Percentiles rank a stretch among this genome's conserved stretches.
Evolutionary conservation across 495 filamentous ascomycete genomes (phyloP).

Genomic region (Sordaria brevicollis): DNA sequence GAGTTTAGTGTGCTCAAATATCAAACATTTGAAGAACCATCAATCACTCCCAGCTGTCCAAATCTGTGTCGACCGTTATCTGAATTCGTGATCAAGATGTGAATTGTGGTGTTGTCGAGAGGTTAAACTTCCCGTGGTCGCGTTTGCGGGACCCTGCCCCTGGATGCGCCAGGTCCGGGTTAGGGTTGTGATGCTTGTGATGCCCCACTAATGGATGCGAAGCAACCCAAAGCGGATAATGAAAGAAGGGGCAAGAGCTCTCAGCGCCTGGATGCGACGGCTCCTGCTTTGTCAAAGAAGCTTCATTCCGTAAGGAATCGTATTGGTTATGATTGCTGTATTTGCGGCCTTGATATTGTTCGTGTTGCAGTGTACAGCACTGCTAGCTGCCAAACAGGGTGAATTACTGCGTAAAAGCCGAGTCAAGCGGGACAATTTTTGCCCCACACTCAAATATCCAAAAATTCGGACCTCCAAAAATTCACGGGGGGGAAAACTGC

Average conservation of each 20-base stretch:
- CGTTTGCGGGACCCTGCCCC: background rate
- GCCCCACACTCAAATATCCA: conserved; percentile 28
- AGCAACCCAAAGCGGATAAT: background rate
- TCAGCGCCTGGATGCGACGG: background rate
- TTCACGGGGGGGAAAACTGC: background rate
- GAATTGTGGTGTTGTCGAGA: background rate
- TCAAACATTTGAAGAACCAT: background rate
- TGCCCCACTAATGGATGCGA: background rate
- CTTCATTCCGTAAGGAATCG: background rate
- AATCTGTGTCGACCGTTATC: background rate
- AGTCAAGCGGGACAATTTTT: conserved; percentile 15
- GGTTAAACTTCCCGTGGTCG: background rate
- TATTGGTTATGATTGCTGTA: background rate
- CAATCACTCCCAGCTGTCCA: background rate
- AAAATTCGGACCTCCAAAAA: conserved; percentile 15
- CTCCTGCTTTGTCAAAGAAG: background rate
- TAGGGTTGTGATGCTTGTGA: background rate
- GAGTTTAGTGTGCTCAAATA: background rate
- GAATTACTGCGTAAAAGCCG: background rate
- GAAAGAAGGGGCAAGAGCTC: background rate
- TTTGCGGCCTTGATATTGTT: background rate
- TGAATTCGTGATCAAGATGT: background rate
- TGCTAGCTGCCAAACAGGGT: background rate
- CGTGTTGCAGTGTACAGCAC: background rate
- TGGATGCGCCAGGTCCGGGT: background rate